These are phyloP conservation scores for Citrullus mucosospermus DNA, from an alignment of 306 rosid genomes.

Conservation along the genomic window DNA sequence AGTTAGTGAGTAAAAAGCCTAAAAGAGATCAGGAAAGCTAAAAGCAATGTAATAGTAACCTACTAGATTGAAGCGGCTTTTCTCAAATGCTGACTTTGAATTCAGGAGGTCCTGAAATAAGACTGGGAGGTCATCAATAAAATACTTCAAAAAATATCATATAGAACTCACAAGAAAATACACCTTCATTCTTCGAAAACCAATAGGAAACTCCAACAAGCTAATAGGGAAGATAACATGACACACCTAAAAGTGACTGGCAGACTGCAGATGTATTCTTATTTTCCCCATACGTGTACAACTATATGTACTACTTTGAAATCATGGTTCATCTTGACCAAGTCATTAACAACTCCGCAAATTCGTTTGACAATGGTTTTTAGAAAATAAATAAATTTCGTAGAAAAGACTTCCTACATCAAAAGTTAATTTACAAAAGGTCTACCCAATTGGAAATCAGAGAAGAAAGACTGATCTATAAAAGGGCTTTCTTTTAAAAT, in stretches of 20 bases:
- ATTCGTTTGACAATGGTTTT: neutral
- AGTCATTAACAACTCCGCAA: neutral
- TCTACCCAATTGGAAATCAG: neutral
- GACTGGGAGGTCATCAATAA: conserved; percentile 16
- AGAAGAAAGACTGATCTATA: neutral
- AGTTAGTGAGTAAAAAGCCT: conserved; percentile 18
- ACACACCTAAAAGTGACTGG: neutral
- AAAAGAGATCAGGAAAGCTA: conserved; percentile 3
- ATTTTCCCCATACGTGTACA: neutral
- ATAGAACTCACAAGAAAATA: neutral
- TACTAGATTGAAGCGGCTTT: conserved; percentile 97
- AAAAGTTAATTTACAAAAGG: neutral
- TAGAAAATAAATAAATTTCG: too few species aligned
- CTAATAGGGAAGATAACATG: neutral
- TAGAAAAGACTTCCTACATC: neutral
- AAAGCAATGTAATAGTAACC: conserved; percentile 14
- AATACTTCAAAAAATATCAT: conserved; percentile 1
- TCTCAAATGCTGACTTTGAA: conserved; percentile 90
- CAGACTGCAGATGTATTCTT: neutral
- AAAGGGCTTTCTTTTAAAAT: neutral
- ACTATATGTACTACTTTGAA: neutral
- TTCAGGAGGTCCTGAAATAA: conserved; percentile 75
- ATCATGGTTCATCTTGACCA: neutral
- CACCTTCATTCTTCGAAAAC: neutral
- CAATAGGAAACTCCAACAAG: neutral